A percentile compares a stretch with the other conserved stretches of the same genome.
Conservation (phyloP, 768 basidiomycete species). For the Pisolithus albus region DNA sequence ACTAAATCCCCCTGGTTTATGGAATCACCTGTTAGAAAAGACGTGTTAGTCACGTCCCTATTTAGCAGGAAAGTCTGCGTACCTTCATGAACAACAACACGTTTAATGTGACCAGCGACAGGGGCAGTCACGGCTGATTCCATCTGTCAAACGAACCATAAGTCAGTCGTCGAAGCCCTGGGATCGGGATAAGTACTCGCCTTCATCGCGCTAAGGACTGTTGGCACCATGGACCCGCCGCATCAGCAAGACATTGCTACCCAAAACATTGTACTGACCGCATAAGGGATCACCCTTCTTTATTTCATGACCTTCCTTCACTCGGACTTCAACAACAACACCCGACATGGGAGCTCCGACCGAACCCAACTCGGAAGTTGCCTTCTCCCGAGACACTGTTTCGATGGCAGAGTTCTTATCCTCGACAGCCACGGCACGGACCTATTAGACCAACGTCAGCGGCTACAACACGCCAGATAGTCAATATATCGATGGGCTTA, state of each 20-base stretch:
- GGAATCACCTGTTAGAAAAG: slow-evolving; percentile 60
- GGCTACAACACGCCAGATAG: neutral
- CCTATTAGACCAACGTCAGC: slow-evolving; percentile 35
- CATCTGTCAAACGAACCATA: slow-evolving; percentile 55
- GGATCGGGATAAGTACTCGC: slow-evolving; percentile 33
- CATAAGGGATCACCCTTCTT: slow-evolving; percentile 97
- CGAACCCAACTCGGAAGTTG: slow-evolving; percentile 89
- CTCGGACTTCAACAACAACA: slow-evolving; percentile 95
- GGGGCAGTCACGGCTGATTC: slow-evolving; percentile 95
- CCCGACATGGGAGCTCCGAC: slow-evolving; percentile 97
- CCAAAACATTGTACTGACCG: slow-evolving; percentile 45
- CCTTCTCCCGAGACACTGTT: slow-evolving; percentile 90
- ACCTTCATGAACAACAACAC: slow-evolving; percentile 88
- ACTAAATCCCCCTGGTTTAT: slow-evolving; percentile 91
- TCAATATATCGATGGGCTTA: slow-evolving; percentile 25
- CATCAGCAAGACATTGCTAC: slow-evolving; percentile 19
- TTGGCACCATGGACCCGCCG: neutral
- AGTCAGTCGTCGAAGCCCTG: slow-evolving; percentile 11
- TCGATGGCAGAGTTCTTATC: slow-evolving; percentile 98
- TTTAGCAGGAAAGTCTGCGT: slow-evolving; percentile 11
- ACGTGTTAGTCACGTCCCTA: slow-evolving; percentile 2
- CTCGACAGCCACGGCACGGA: slow-evolving; percentile 91
- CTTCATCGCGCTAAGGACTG: slow-evolving; percentile 97
- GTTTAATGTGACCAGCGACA: slow-evolving; percentile 93
- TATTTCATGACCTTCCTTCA: slow-evolving; percentile 96